Percentiles rank a stretch among this genome's conserved stretches.
Evolutionary conservation across 1,139 yeast species (phyloP).

Genomic region (Kodamaea anthophila): DNA sequence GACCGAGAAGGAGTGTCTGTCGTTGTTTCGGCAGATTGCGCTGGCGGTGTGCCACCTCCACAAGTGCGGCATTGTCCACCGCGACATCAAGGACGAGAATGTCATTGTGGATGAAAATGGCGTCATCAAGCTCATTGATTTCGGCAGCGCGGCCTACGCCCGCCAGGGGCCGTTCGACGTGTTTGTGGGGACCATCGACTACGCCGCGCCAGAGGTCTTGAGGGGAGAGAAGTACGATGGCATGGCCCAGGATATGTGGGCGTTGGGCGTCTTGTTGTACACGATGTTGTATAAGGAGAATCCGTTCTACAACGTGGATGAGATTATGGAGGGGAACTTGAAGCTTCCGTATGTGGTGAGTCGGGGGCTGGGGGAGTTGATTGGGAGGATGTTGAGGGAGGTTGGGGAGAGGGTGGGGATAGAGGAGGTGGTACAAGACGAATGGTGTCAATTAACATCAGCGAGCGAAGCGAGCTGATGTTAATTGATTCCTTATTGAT

Average conservation of each 20-base stretch:
- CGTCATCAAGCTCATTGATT: conserved; percentile 79
- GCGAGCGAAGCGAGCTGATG: too few species aligned
- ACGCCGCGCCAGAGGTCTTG: conserved; percentile 94
- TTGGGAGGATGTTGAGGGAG: conserved; percentile 58
- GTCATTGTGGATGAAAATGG: conserved; percentile 78
- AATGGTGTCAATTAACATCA: too few species aligned
- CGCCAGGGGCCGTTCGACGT: conserved; percentile 94
- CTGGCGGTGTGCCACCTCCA: conserved; percentile 79
- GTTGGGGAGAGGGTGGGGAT: too few species aligned
- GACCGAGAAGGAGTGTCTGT: conserved; percentile 69
- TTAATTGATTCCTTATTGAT: too few species aligned
- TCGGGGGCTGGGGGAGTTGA: conserved; percentile 52
- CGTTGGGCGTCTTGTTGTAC: conserved; percentile 82
- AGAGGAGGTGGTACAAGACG: too few species aligned
- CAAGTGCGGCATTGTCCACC: conserved; percentile 78
- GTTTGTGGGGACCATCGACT: conserved; percentile 94
- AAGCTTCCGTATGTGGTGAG: conserved; percentile 61
- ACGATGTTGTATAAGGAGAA: conserved; percentile 91
- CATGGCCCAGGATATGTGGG: conserved; percentile 95
- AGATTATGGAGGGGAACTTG: conserved; percentile 84
- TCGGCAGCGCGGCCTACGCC: conserved; percentile 89
- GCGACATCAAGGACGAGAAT: conserved; percentile 95
- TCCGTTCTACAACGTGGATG: conserved; percentile 92
- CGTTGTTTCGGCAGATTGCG: conserved; percentile 73
- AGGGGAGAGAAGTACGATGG: conserved; percentile 87